Percentiles rank a stretch among this genome's conserved stretches.
These are phyloP conservation scores for Colletotrichum noveboracense DNA, from an alignment of 2,329 filamentous ascomycete species.

Conservation along the genomic window DNA sequence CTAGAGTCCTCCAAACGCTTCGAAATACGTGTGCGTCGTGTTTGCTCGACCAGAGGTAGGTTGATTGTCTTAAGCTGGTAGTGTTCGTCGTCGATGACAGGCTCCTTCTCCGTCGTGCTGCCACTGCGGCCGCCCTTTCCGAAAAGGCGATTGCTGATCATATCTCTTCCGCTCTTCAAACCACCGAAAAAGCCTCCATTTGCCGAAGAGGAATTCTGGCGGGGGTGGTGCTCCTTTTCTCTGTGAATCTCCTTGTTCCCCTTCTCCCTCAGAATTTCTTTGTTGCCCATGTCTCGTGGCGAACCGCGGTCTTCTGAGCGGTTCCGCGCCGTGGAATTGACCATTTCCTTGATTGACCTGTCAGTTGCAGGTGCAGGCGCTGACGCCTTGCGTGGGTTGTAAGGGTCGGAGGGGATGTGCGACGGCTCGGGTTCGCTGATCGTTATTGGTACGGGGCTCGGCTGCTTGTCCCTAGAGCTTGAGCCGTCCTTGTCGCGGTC, in stretches of 20 bases:
- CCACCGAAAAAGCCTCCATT: conserved; percentile 75
- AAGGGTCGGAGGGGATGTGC: conserved; percentile 31
- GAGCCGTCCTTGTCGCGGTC: conserved; percentile 45
- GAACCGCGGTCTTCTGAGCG: conserved; percentile 73
- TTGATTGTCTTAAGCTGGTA: conserved; percentile 88
- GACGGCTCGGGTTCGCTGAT: conserved; percentile 41
- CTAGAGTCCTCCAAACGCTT: conserved; percentile 85
- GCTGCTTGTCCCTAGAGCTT: conserved; percentile 39
- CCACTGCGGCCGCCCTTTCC: conserved; percentile 78
- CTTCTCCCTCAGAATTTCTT: conserved; percentile 51
- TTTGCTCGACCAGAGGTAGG: conserved; percentile 84
- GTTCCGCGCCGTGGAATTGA: conserved; percentile 69
- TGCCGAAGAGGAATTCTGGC: conserved; percentile 57
- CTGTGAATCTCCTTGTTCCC: conserved; percentile 33
- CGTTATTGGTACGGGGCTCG: conserved; percentile 30
- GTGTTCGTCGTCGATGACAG: conserved; percentile 76
- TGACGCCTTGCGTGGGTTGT: conserved; percentile 63
- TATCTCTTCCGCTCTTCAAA: conserved; percentile 76
- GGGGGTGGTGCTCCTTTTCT: conserved; percentile 37
- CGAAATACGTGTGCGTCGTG: conserved; percentile 88
- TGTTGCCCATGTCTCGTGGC: conserved; percentile 48
- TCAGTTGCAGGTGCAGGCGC: conserved; percentile 68
- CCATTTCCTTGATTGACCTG: conserved; percentile 71
- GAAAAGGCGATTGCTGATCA: conserved; percentile 83
- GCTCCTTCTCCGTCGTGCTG: conserved; percentile 70